These are phyloP conservation scores for Austroboletus festivus DNA, from an alignment of 768 basidiomycete species.

Conservation along the genomic window DNA sequence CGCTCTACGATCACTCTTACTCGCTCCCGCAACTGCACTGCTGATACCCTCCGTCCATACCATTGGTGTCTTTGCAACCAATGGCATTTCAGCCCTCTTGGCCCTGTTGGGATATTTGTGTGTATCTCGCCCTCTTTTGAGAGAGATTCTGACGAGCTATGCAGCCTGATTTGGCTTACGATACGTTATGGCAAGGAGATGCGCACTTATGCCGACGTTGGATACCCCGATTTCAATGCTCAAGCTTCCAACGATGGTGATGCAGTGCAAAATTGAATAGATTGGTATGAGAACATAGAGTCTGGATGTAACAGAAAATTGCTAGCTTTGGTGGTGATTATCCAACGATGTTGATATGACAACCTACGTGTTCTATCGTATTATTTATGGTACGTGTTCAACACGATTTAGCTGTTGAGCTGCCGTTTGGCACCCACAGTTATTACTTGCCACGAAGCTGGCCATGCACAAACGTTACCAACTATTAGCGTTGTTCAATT, in stretches of 20 bases:
- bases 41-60: slow-evolving; percentile 44
- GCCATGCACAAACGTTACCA: no score
- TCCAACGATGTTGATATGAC: no score
- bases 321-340: no score
- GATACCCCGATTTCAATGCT: slow-evolving; percentile 38
- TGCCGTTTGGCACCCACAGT: no score
- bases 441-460: no score
- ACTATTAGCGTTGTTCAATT: no score
- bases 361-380: no score
- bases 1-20: slow-evolving; percentile 23
- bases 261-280: not conserved
- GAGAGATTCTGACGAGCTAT: not conserved
- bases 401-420: no score
- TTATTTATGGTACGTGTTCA: no score
- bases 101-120: slow-evolving; percentile 53
- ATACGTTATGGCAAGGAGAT: slow-evolving; percentile 58
- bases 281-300: no score
- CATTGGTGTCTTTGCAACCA: slow-evolving; percentile 50
- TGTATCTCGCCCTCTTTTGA: slow-evolving; percentile 22
- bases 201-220: slow-evolving; percentile 55
- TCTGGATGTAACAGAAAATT: no score
- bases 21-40: slow-evolving; percentile 15
- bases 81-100: slow-evolving; percentile 44
- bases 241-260: not conserved
- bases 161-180: slow-evolving; percentile 49